phyloP scores from a whole-genome alignment of 768 basidiomycete genomes.

The Pluteus cervinus region DNA sequence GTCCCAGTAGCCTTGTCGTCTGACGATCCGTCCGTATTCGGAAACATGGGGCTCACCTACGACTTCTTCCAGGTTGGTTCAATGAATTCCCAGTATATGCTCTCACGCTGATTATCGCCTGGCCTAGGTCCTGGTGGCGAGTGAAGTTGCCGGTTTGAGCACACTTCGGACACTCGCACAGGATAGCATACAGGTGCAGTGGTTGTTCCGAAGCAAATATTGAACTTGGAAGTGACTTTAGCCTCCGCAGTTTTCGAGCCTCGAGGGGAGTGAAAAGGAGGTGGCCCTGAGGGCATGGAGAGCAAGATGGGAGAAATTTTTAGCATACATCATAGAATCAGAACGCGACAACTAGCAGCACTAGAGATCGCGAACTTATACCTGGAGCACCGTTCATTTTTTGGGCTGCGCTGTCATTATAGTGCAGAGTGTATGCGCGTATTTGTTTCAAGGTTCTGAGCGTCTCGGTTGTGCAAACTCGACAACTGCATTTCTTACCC shows the following conservation, averaged over 20 bases:
- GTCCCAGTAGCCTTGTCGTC: slow-evolving; percentile 66
- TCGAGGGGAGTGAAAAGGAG: slow-evolving; percentile 40
- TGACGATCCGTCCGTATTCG: slow-evolving; percentile 75
- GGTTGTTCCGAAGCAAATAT: too few relatives aligned
- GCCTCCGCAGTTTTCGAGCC: slow-evolving; percentile 52
- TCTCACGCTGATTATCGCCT: not conserved
- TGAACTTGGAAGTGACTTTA: too few relatives aligned
- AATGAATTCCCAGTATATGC: not conserved
- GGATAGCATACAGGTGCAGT: too few relatives aligned
- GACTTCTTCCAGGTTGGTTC: slow-evolving; percentile 66
- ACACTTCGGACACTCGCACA: slow-evolving; percentile 59
- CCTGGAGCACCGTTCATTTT: slow-evolving; percentile 2
- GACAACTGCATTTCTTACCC: slow-evolving; percentile 14
- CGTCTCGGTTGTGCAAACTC: slow-evolving; percentile 21
- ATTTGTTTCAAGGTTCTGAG: slow-evolving; percentile 14
- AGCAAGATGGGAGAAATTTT: slow-evolving; percentile 39
- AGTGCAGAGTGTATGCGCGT: slow-evolving; percentile 16
- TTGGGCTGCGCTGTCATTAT: slow-evolving; percentile 10
- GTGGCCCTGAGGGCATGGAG: slow-evolving; percentile 39
- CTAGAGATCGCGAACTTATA: too few relatives aligned
- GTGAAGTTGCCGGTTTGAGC: slow-evolving; percentile 58
- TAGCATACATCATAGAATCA: slow-evolving; percentile 20
- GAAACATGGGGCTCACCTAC: slow-evolving; percentile 71
- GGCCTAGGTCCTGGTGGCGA: slow-evolving; percentile 55
- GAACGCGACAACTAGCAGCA: too few relatives aligned